Evolutionary conservation across 179 eudicot genomes (phyloP).

Genomic region (Patellifolia procumbens): DNA sequence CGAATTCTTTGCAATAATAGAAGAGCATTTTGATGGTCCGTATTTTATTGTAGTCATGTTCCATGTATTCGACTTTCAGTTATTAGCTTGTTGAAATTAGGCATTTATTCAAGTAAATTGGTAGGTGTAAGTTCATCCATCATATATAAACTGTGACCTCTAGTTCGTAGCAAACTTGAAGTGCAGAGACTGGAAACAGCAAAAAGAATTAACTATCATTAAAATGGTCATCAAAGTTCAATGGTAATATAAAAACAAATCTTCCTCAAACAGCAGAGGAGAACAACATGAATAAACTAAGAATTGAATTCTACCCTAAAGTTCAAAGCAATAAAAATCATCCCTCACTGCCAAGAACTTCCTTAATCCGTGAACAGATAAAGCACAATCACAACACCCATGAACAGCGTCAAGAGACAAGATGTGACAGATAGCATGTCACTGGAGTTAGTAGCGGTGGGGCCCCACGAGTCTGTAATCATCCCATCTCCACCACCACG

Average conservation of each 20-base stretch:
- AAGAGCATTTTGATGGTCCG: conserved; percentile 17
- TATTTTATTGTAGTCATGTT: not conserved
- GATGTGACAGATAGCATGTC: conserved; percentile 43
- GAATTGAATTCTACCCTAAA: not conserved
- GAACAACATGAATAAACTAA: conserved; percentile 16
- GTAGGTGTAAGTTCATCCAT: not conserved
- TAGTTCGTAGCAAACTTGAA: not conserved
- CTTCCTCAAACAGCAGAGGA: conserved; percentile 9
- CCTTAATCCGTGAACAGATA: conserved; percentile 39
- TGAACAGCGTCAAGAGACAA: conserved; percentile 38
- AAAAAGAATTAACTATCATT: not conserved
- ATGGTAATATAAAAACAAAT: conserved; percentile 11
- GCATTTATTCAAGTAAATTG: not conserved
- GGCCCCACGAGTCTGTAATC: conserved; percentile 32
- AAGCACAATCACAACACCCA: conserved; percentile 38
- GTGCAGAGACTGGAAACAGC: no score
- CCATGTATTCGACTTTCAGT: not conserved
- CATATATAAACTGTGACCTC: not conserved
- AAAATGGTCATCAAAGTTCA: not conserved
- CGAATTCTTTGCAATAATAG: not conserved
- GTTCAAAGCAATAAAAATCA: conserved; percentile 10
- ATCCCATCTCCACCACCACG: conserved; percentile 28
- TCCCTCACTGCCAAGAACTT: not conserved
- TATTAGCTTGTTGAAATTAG: not conserved
- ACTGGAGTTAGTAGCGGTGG: conserved; percentile 40